Conservation (phyloP, 108 stramenopile species). For the Cyclotella sp. region DNA sequence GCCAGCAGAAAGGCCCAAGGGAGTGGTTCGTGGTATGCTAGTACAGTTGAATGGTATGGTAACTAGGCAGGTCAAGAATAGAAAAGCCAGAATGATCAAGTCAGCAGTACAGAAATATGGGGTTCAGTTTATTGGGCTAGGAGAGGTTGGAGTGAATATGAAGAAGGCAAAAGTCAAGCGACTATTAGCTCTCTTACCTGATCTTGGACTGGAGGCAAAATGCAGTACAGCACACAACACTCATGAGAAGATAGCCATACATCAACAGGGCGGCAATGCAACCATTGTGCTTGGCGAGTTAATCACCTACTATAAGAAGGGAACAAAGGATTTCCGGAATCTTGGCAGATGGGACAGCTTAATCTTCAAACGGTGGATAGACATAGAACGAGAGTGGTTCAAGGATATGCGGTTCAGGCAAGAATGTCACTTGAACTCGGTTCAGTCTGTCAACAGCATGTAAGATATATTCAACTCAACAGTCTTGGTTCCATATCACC, state of each 20-base stretch:
- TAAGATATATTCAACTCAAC: not conserved
- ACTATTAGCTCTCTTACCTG: not conserved
- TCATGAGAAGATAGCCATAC: not conserved
- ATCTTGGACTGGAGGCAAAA: not conserved
- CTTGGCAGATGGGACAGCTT: not conserved
- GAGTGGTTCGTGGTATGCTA: not conserved
- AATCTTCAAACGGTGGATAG: not conserved
- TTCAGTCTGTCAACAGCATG: conserved; percentile 10
- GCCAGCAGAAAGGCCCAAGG: not conserved
- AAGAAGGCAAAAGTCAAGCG: not conserved
- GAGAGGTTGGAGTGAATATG: conserved; percentile 2
- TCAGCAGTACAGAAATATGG: not conserved
- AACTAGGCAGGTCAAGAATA: not conserved
- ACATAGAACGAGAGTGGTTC: not conserved
- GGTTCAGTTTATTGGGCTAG: not conserved
- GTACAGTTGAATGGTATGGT: not conserved
- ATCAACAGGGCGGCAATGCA: not conserved
- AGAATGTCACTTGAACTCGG: not conserved
- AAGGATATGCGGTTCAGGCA: not conserved
- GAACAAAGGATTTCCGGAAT: not conserved
- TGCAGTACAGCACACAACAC: not conserved
- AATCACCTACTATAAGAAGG: not conserved
- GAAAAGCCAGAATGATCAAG: not conserved
- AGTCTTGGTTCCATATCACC: not conserved
- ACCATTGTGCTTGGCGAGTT: not conserved